Percentiles rank a stretch among this genome's conserved stretches.
These are phyloP conservation scores for Lichtheimia ramosa DNA, from an alignment of 371 early-diverging fungal species.

Conservation along the genomic window DNA sequence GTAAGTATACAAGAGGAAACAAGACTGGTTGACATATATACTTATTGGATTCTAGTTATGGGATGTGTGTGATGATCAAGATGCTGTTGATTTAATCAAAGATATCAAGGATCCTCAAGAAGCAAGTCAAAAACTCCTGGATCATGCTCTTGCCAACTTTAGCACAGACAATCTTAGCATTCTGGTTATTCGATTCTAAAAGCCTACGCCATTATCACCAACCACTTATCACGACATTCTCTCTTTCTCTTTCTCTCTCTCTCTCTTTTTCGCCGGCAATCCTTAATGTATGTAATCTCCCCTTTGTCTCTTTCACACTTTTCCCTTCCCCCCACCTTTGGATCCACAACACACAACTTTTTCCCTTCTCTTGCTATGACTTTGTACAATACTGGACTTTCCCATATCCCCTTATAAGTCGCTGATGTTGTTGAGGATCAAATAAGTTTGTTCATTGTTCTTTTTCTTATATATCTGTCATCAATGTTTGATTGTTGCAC, in stretches of 20 bases:
- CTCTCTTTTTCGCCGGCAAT: too few species aligned
- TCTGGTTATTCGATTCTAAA: conserved; percentile 63
- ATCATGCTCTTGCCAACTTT: conserved; percentile 88
- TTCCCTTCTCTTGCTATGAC: background rate
- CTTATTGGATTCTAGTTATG: conserved; percentile 67
- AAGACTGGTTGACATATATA: too few species aligned
- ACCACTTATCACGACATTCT: background rate
- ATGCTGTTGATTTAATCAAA: conserved; percentile 87
- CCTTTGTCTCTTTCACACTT: background rate
- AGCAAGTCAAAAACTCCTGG: conserved; percentile 81
- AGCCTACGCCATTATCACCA: background rate
- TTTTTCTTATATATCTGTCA: too few species aligned
- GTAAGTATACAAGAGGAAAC: conserved; percentile 53
- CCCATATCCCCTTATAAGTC: too few species aligned
- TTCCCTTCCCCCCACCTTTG: too few species aligned
- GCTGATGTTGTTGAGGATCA: too few species aligned
- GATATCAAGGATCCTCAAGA: conserved; percentile 74
- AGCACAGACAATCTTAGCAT: conserved; percentile 93
- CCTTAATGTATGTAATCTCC: too few species aligned
- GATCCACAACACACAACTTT: conserved; percentile 1
- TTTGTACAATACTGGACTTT: conserved; percentile 8
- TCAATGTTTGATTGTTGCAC: too few species aligned
- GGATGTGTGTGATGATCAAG: conserved; percentile 98
- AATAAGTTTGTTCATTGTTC: too few species aligned
- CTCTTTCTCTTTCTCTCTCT: background rate